Base-by-base conservation (phyloP, 306 rosid genomes). In the barrel medic (Medicago truncatula) region DNA sequence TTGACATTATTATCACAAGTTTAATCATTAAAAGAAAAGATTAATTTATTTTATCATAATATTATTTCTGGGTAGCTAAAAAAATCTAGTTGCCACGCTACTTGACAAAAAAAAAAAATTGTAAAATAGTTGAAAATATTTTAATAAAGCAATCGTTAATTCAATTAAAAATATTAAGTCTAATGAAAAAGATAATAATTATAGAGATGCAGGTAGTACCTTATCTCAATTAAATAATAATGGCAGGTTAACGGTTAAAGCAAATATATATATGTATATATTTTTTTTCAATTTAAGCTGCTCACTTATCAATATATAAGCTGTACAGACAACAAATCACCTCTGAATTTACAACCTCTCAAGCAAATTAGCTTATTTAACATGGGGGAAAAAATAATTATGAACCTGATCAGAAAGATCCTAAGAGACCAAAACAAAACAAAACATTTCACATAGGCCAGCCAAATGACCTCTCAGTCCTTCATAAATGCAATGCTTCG, bases 261-360 rank as follows among this genome's bases (percentile, higher is more conserved):
- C 9, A 60, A 17, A 46, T 5, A 54, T 54, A 54, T 54, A 47
- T 41, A 46, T 5, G 18, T 54, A 54, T 54, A 47, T 41, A 3
- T 46, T 38, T 14, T 54, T 13, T 46, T 28, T 8, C 47, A 81
- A 73, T 25, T 70, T 28, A 81, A 75, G 71, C 67, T 78, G 80
- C 77, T 71, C 71, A 82, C 80, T 82, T 67, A 70, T 69, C 78
- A 85, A 79, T 56, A 76, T 69, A 76, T 69, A 76, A 72, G 73
- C 89, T 85, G 85, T 85, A 85, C 89, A 85, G 61, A 82, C 54
- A 76, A 82, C 76, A 79, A 82, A 85, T 79, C 69, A 85, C 77
- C 84, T 80, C 88, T 63, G 74, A 76, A 82, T 71, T 81, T 82
- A 84, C 85, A 82, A 83, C 82, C 86, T 76, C 80, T 70, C 80